Evolutionary conservation across 2,329 filamentous ascomycete genomes (phyloP), one percentile per base, ranked within the genome.

Genomic region (Colletotrichum endophyticum): DNA sequence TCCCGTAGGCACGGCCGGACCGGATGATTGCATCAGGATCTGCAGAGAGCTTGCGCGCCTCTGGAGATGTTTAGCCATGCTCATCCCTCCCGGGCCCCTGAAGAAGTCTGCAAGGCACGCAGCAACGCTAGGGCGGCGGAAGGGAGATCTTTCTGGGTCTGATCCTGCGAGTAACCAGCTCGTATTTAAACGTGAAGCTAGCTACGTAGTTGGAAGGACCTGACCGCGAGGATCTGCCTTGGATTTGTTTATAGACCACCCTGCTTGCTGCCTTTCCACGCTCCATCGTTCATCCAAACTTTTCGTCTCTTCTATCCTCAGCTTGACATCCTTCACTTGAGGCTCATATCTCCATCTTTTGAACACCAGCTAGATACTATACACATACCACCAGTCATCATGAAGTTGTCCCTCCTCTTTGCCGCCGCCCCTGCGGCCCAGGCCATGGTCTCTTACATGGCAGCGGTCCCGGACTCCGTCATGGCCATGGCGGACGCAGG

Each of bases 361-460:
- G 8, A 16, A 64, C 16, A 9, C 19, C 36, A 19, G 9, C 30
- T 62, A n/a, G 28, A 39, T 16, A 36, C 44, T 61, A 61, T 32
- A 22, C n/a, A 32, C 27, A 27, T 25, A 56, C 62, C 16, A 57
- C 74, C n/a, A 15, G 77, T 72, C 75, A 77, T 53, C 16, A 76
- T 76, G 74, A 69, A 74, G 57, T 8, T 78, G 8, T 70, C 74
- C 22, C 57, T 78, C 12, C 53, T 81, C 9, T 28, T 78, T 13
- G 69, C 75, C 22, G 76, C 73, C 53, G 78, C 78, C 61, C 68
- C 80, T 28, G 57, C 70, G 63, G 79, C 69, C 9, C 68, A 71
- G 34, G 77, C 77, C 28, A 68, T 61, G 39, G 77, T 77, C 44
- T 73, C 71, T 22, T 80, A 80, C 73, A 77, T 78, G 72, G 69